Evolutionary conservation across 148 eudicot species (phyloP).

Genomic region (Mesembryanthemum crystallinum): DNA sequence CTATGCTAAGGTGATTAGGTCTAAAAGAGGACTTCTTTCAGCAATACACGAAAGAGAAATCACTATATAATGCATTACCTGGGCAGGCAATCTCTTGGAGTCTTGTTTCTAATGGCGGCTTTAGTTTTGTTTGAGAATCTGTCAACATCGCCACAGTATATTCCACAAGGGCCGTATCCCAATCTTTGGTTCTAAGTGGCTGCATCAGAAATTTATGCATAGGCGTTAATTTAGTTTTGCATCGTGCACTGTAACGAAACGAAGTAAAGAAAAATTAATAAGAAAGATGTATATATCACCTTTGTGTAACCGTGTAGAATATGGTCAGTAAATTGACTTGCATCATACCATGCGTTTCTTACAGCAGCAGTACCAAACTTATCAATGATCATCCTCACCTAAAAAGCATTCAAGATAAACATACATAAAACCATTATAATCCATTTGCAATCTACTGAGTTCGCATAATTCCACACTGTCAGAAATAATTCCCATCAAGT

Average conservation of each 20-base stretch:
- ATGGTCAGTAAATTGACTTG: slow-evolving; percentile 63
- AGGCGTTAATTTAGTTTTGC: background rate
- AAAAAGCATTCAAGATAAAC: slow-evolving; percentile 22
- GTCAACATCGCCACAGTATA: slow-evolving; percentile 62
- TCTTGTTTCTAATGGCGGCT: slow-evolving; percentile 50
- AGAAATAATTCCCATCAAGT: background rate
- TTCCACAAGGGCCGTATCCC: slow-evolving; percentile 89
- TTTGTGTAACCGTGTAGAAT: slow-evolving; percentile 73
- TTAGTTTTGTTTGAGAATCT: slow-evolving; percentile 55
- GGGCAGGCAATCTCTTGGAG: slow-evolving; percentile 78
- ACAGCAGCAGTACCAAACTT: slow-evolving; percentile 78
- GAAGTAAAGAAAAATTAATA: background rate
- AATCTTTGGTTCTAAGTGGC: slow-evolving; percentile 76
- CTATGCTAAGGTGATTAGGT: background rate
- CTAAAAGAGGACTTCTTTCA: background rate
- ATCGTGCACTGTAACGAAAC: background rate
- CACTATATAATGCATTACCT: slow-evolving; percentile 37
- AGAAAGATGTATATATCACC: slow-evolving; percentile 36
- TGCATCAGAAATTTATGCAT: slow-evolving; percentile 32
- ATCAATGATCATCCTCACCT: slow-evolving; percentile 78
- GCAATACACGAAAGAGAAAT: background rate
- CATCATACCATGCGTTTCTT: slow-evolving; percentile 74
- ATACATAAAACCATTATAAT: background rate
- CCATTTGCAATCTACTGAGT: background rate
- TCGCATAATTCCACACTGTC: background rate